phyloP scores from a whole-genome alignment of 345 rosid genomes.

The Eucalyptus sp. region DNA sequence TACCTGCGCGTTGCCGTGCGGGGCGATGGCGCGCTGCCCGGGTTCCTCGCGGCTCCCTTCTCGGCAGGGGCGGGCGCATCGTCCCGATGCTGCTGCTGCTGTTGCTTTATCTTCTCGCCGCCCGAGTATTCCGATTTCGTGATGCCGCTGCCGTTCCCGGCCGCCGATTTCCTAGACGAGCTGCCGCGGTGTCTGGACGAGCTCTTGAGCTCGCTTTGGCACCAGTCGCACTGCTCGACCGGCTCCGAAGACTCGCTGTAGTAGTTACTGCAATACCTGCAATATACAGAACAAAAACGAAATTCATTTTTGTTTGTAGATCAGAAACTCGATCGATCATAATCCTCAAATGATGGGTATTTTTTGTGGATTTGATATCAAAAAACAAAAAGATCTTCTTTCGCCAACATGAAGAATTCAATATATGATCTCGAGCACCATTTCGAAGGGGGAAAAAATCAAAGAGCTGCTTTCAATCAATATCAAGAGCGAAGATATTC shows the following conservation, averaged over 20 bases:
- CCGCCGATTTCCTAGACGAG: constrained; percentile 29
- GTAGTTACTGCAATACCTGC: constrained; percentile 88
- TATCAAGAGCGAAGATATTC: neutral
- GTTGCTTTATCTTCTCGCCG: constrained; percentile 37
- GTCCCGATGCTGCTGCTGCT: neutral
- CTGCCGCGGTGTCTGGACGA: constrained; percentile 15
- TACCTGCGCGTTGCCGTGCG: constrained; percentile 82
- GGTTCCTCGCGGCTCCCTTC: neutral
- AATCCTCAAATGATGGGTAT: neutral
- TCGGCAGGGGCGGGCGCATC: neutral
- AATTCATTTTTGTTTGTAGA: no score
- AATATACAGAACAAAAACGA: neutral
- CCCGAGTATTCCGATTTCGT: constrained; percentile 48
- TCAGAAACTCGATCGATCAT: neutral
- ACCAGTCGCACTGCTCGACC: constrained; percentile 81
- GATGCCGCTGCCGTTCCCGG: constrained; percentile 17
- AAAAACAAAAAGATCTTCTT: neutral
- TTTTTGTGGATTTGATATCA: neutral
- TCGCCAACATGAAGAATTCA: neutral
- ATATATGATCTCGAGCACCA: neutral
- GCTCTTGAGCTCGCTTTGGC: constrained; percentile 56
- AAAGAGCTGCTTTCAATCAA: neutral
- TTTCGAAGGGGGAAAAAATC: neutral
- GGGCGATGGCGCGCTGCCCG: constrained; percentile 54
- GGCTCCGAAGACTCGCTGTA: constrained; percentile 54